phyloP scores from a whole-genome alignment of 106 monocot species.

The Hemerocallis citrina region DNA sequence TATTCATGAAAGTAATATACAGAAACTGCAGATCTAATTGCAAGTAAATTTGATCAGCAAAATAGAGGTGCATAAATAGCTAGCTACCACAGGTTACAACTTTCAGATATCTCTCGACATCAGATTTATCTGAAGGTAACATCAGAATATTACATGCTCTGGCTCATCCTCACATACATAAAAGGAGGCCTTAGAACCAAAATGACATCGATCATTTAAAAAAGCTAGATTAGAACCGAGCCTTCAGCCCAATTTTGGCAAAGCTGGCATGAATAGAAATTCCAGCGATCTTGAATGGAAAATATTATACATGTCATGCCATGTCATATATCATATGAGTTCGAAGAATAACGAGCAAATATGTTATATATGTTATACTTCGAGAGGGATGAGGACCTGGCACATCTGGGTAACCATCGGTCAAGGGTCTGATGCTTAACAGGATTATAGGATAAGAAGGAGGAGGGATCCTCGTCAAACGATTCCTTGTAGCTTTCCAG shows the following conservation, averaged over 20 bases:
- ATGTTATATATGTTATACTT: slow-evolving; percentile 17
- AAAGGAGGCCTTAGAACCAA: no score
- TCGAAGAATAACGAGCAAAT: neutral
- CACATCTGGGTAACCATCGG: slow-evolving; percentile 34
- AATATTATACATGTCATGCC: no score
- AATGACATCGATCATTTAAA: no score
- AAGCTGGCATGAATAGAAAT: neutral
- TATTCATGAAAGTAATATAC: no score
- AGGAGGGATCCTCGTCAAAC: slow-evolving; percentile 48
- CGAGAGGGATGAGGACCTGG: slow-evolving; percentile 20
- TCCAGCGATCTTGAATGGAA: neutral
- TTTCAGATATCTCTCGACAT: no score
- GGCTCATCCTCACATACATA: no score
- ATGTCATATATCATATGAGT: neutral
- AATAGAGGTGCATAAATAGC: no score
- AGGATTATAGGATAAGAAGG: slow-evolving; percentile 56
- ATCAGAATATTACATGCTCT: no score
- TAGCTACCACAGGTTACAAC: no score
- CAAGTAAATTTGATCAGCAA: no score
- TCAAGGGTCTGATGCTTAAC: slow-evolving; percentile 20
- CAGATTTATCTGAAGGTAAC: no score
- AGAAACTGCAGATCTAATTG: no score
- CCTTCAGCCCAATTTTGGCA: slow-evolving; percentile 1
- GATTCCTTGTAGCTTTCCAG: slow-evolving; percentile 55
- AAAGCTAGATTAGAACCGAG: neutral